A percentile compares a stretch with the other conserved stretches of the same genome.
phyloP scores from a whole-genome alignment of 257 asterid species.

The Capsicum baccatum region DNA sequence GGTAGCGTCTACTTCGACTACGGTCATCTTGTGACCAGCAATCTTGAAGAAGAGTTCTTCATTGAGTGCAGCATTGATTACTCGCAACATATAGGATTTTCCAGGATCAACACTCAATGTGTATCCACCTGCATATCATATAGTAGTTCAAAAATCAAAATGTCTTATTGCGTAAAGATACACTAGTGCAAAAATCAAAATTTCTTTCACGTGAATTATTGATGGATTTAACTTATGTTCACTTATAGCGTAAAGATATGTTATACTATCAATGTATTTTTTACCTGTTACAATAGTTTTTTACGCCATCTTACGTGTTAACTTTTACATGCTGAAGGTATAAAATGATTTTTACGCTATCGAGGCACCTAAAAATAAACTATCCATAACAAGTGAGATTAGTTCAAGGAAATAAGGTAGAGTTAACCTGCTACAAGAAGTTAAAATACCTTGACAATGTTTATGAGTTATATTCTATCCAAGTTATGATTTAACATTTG shows the following conservation, averaged over 20 bases:
- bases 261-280: neutral
- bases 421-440: too few species aligned
- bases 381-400: neutral
- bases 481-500: neutral
- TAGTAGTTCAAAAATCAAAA: too few species aligned
- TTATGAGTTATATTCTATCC: neutral
- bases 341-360: neutral
- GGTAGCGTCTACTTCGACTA: slow-evolving; percentile 70
- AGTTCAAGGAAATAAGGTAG: neutral
- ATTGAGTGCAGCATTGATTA: slow-evolving; percentile 63
- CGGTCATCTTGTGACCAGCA: slow-evolving; percentile 63
- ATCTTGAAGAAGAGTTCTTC: slow-evolving; percentile 54
- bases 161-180: too few species aligned
- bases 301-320: neutral
- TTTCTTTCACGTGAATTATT: neutral
- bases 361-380: too few species aligned
- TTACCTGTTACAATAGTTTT: neutral
- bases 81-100: slow-evolving; percentile 61
- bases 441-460: neutral
- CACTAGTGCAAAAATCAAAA: too few species aligned
- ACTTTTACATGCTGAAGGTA: neutral
- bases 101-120: slow-evolving; percentile 52
- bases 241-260: neutral
- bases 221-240: neutral
- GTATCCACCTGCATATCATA: slow-evolving; percentile 42